phyloP scores from a whole-genome alignment of 192 early-diverging fungal genomes.

The Coemansia sp. region DNA sequence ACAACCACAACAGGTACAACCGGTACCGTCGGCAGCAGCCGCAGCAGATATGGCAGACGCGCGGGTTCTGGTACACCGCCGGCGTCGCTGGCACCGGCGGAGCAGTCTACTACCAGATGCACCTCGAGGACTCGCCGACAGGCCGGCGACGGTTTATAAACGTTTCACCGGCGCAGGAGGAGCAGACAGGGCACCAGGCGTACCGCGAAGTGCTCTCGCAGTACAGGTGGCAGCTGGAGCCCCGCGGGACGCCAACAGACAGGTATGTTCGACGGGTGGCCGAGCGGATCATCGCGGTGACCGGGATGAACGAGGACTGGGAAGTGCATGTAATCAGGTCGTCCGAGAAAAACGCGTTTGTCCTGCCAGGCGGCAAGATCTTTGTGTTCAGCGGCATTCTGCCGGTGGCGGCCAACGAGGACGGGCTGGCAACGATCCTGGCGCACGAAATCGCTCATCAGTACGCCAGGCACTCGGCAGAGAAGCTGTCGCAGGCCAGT shows the following conservation, averaged over 20 bases:
- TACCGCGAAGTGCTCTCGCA: constrained; percentile 67
- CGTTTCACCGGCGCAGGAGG: constrained; percentile 27
- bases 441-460: constrained; percentile 96
- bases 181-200: constrained; percentile 62
- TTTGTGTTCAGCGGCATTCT: constrained; percentile 97
- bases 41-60: constrained; percentile 20
- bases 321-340: constrained; percentile 86
- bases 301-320: constrained; percentile 77
- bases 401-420: constrained; percentile 71
- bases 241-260: constrained; percentile 60
- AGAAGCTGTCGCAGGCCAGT: constrained; percentile 77
- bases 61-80: constrained; percentile 30
- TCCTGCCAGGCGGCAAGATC: constrained; percentile 90
- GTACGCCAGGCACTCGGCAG: constrained; percentile 84
- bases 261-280: constrained; percentile 70
- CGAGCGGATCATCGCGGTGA: constrained; percentile 63
- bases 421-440: constrained; percentile 89
- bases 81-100: constrained; percentile 17
- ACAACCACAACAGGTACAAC: not conserved
- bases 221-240: constrained; percentile 67
- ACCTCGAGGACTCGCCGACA: constrained; percentile 47
- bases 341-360: constrained; percentile 87
- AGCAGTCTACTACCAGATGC: constrained; percentile 35
- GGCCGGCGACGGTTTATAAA: constrained; percentile 53
- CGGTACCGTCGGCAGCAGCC: not conserved